Percentiles rank a stretch among this genome's conserved stretches.
Conservation (phyloP, 768 basidiomycete species). For the Boletus coccyginus region DNA sequence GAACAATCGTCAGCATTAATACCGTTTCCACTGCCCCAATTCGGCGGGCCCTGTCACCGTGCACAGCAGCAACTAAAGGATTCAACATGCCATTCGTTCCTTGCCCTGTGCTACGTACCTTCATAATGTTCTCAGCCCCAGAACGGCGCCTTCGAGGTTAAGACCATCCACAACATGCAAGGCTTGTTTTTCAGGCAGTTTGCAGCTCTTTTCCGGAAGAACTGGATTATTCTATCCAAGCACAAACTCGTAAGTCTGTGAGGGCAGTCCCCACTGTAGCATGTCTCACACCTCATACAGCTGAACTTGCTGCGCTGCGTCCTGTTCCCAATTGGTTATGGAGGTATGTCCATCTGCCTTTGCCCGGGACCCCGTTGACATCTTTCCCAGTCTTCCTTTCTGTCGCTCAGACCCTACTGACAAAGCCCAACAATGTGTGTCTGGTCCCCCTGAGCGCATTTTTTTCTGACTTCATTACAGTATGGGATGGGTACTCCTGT, state of each 20-base stretch:
- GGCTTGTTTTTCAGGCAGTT: constrained; percentile 61
- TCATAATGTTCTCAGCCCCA: neutral
- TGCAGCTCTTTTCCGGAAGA: constrained; percentile 62
- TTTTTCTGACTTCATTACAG: constrained; percentile 30
- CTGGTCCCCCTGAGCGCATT: neutral
- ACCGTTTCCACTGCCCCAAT: no score
- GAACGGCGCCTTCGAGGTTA: neutral
- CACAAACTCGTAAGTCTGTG: constrained; percentile 54
- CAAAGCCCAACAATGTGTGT: constrained; percentile 57
- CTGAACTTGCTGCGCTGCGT: constrained; percentile 61
- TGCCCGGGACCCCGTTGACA: neutral
- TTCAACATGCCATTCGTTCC: neutral
- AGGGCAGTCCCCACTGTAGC: neutral
- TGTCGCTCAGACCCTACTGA: constrained; percentile 58
- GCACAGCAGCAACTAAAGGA: neutral
- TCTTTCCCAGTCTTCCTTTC: constrained; percentile 49
- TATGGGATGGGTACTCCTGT: constrained; percentile 61
- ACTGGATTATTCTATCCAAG: constrained; percentile 69
- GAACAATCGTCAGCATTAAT: no score
- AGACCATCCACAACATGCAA: constrained; percentile 14
- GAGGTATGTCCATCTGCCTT: constrained; percentile 24
- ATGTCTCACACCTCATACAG: constrained; percentile 29
- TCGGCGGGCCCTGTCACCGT: no score
- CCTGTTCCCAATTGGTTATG: constrained; percentile 62
- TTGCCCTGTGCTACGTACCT: neutral